These are phyloP conservation scores for Podospora tetraspora DNA, from an alignment of 495 filamentous ascomycete genomes.

Conservation along the genomic window DNA sequence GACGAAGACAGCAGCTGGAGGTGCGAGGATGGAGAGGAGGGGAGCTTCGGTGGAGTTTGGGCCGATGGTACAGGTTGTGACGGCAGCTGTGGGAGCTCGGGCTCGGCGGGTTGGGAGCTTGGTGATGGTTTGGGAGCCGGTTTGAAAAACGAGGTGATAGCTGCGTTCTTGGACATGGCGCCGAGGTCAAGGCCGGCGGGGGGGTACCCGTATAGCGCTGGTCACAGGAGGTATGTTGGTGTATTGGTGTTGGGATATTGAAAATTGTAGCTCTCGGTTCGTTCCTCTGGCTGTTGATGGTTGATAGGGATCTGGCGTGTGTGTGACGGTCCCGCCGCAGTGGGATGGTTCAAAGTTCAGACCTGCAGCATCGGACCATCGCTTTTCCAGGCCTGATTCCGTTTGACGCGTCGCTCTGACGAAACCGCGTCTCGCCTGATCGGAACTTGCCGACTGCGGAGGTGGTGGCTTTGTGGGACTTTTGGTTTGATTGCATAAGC, in stretches of 20 bases:
- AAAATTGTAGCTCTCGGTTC: neutral
- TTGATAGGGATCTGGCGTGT: neutral
- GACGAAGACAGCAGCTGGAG: neutral
- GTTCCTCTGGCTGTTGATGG: neutral
- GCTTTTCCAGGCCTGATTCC: neutral
- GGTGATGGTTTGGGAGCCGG: conserved; percentile 9
- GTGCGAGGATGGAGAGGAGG: neutral
- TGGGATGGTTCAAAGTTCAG: neutral
- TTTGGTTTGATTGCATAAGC: neutral
- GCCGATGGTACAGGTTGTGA: neutral
- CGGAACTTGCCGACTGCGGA: neutral
- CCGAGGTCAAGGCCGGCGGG: neutral
- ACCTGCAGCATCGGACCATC: neutral
- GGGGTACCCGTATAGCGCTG: neutral
- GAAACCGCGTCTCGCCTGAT: neutral
- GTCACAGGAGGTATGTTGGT: neutral
- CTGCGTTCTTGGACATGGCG: conserved; percentile 19
- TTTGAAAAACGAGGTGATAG: conserved; percentile 26
- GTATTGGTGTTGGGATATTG: neutral
- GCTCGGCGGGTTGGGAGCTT: neutral
- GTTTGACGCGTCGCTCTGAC: neutral
- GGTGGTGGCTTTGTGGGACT: neutral
- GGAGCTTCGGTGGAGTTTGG: neutral
- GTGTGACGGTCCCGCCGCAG: neutral
- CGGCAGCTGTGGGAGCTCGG: neutral